Base-by-base conservation (phyloP, 2,329 filamentous ascomycete genomes). In the Drechslerella dactyloides region DNA sequence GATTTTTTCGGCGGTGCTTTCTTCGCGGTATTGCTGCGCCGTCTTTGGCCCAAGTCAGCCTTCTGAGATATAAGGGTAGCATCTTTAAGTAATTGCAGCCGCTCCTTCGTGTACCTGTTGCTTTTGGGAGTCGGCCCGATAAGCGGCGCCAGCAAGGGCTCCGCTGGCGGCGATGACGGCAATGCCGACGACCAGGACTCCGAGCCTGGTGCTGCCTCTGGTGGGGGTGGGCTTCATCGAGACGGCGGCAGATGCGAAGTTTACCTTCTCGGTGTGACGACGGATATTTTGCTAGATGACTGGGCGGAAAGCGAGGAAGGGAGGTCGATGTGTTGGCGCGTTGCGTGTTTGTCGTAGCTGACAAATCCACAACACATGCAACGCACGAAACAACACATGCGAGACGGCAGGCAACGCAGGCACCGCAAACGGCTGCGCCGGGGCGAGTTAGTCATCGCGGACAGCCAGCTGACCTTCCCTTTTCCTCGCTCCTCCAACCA, bases 81-180 rank as follows among this genome's bases (percentile, higher is more conserved):
- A n/a, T n/a, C n/a, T n/a, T n/a, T n/a, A n/a, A n/a, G n/a, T n/a
- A n/a, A n/a, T n/a, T n/a, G n/a, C n/a, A 33, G 42, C 8, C 6
- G 27, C 4, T 15, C n/a, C 4, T n/a, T 13, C 1, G 35, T 24
- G 44, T 63, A 69, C 65, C 44, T 63, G 50, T 23, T 63, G 58
- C n/a, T 57, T 48, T 17, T 62, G 58, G 6, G 58, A 23, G 7
- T 62, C 58, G 15, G 58, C 17, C 21, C 50, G 48, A 30, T 62
- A 62, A 48, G 48, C 57, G 23, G 65, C 65, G 27, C 65, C 65
- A 1, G 55, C 58, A 24, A 55, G 62, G 11, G 65, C 58, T 15
- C 65, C 65, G 35, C 65, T 62, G 58, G 65, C 65, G 11, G 65
- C 57, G 46, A 69, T 63, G 23, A 57, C 24, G 11, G 58, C 55